These are phyloP conservation scores for Suhomyces bokatorum DNA, from an alignment of 1,139 yeast genomes.

Conservation along the genomic window DNA sequence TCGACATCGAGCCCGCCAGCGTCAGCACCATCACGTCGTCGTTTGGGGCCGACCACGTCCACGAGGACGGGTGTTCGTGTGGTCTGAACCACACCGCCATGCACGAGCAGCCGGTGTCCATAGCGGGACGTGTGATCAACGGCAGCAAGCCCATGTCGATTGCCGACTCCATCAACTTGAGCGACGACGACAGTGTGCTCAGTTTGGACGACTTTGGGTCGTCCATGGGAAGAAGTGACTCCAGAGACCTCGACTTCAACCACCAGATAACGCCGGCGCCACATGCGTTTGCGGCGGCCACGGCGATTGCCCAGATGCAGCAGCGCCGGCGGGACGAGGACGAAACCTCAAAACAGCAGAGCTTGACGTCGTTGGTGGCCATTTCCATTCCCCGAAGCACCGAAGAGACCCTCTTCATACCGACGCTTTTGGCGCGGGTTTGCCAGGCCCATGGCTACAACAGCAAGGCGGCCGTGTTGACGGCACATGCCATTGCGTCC, in stretches of 20 bases:
- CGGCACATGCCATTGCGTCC: conserved; percentile 70
- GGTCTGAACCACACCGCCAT: conserved; percentile 32
- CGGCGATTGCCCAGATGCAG: conserved; percentile 60
- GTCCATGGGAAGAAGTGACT: not conserved
- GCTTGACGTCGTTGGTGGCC: conserved; percentile 66
- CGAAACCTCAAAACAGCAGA: conserved; percentile 48
- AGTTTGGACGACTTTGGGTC: conserved; percentile 30
- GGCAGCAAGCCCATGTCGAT: conserved; percentile 27
- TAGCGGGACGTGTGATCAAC: conserved; percentile 32
- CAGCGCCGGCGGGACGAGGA: conserved; percentile 26
- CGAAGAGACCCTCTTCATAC: conserved; percentile 72
- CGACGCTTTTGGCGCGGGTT: conserved; percentile 65
- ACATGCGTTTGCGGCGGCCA: conserved; percentile 73
- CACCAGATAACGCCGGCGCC: conserved; percentile 70
- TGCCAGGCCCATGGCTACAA: conserved; percentile 71
- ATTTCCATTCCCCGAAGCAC: conserved; percentile 75
- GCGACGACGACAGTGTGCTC: conserved; percentile 47
- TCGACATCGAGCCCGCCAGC: not conserved
- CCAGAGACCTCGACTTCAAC: conserved; percentile 16
- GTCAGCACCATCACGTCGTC: not conserved
- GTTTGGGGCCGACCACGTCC: conserved; percentile 28
- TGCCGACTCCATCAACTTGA: conserved; percentile 42
- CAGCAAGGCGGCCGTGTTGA: conserved; percentile 63
- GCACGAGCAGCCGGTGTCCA: conserved; percentile 63
- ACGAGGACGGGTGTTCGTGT: conserved; percentile 57